These are phyloP conservation scores for Isoetes engelmannii DNA, from an alignment of 83 land plant species.

Conservation along the genomic window DNA sequence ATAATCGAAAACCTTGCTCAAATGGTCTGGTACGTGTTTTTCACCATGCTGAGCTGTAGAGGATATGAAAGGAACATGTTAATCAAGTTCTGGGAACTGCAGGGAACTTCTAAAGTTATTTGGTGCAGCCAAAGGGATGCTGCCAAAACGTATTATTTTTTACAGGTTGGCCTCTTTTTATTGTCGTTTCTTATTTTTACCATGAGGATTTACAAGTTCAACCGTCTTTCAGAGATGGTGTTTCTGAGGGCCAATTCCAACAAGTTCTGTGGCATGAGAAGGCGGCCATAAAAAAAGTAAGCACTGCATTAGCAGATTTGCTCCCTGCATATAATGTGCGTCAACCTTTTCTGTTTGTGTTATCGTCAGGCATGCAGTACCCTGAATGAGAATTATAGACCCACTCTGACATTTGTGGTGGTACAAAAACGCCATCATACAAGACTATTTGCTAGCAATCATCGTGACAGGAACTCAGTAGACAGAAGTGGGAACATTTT, in stretches of 20 bases:
- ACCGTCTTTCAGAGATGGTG: conserved; percentile 33
- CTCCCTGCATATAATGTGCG: background rate
- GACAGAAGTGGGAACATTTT: conserved; percentile 20
- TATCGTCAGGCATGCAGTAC: conserved; percentile 29
- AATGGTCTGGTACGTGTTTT: no score
- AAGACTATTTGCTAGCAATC: conserved; percentile 19
- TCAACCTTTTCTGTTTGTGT: background rate
- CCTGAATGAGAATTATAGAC: conserved; percentile 21
- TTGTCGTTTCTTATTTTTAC: background rate
- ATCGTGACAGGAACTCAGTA: background rate
- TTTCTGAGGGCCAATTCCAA: conserved; percentile 43
- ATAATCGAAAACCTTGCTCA: conserved; percentile 61
- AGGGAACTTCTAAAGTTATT: no score
- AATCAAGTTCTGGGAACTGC: background rate
- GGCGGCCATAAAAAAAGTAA: conserved; percentile 32
- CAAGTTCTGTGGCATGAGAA: conserved; percentile 31
- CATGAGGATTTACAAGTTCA: background rate
- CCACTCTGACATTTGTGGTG: conserved; percentile 27
- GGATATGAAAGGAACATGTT: no score
- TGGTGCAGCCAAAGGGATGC: background rate
- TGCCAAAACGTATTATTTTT: conserved; percentile 20
- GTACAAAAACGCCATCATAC: conserved; percentile 38
- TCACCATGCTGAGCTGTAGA: no score
- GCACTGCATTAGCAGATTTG: background rate
- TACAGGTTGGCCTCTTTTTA: conserved; percentile 9